Evolutionary conservation across 345 rosid species (phyloP).

Genomic region (Brassica napus): Da-Ae NC_063442.1:37047001-37047500

Average conservation of each 20-base stretch:
- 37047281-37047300: conserved; percentile 77
- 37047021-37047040: conserved; percentile 6
- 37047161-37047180: conserved; percentile 80
- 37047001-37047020: conserved; percentile 67
- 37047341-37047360: not conserved
- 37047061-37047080: conserved; percentile 41
- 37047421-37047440: conserved; percentile 46
- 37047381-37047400: not conserved
- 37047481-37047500: conserved; percentile 75
- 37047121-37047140: conserved; percentile 52
- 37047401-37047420: conserved; percentile 1
- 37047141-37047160: conserved; percentile 47
- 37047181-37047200: conserved; percentile 87
- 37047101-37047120: conserved; percentile 58
- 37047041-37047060: conserved; percentile 43
- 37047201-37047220: conserved; percentile 71
- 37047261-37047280: conserved; percentile 70
- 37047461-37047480: conserved; percentile 74
- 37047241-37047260: conserved; percentile 73
- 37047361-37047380: not conserved
- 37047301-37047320: conserved; percentile 87
- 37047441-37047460: conserved; percentile 61
- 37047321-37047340: conserved; percentile 79
- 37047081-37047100: conserved; percentile 14
- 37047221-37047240: conserved; percentile 57